These are phyloP conservation scores for Mortierella claussenii DNA, from an alignment of 192 early-diverging fungal species.

Conservation along the genomic window DNA sequence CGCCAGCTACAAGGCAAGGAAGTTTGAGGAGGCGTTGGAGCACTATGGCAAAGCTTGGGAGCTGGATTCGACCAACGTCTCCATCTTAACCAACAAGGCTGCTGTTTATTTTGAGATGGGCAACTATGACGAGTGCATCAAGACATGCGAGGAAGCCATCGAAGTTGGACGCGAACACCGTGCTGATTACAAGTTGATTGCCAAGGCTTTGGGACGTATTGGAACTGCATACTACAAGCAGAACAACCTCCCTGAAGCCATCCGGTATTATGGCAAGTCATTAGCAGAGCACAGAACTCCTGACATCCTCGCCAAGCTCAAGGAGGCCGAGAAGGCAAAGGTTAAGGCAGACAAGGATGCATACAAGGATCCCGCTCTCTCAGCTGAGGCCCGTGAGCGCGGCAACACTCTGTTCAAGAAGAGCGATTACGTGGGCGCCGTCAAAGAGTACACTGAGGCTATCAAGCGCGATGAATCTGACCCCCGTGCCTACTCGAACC, in stretches of 20 bases:
- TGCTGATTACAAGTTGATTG: conserved; percentile 95
- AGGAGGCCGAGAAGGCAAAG: conserved; percentile 86
- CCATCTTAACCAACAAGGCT: conserved; percentile 96
- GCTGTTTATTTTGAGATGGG: conserved; percentile 96
- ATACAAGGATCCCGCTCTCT: conserved; percentile 83
- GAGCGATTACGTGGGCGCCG: conserved; percentile 84
- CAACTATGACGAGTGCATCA: conserved; percentile 92
- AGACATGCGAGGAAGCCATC: conserved; percentile 90
- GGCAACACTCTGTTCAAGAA: conserved; percentile 96
- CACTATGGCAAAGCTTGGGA: conserved; percentile 94
- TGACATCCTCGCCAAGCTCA: conserved; percentile 89
- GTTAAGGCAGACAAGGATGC: conserved; percentile 83
- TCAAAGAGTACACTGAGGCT: conserved; percentile 94
- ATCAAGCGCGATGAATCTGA: conserved; percentile 96
- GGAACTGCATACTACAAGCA: conserved; percentile 89
- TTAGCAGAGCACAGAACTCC: conserved; percentile 95
- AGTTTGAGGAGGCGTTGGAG: conserved; percentile 88
- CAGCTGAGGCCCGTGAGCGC: conserved; percentile 91
- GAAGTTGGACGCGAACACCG: conserved; percentile 91
- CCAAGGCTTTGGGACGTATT: conserved; percentile 92
- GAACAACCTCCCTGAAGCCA: conserved; percentile 84
- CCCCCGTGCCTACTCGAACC: conserved; percentile 93
- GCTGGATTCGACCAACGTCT: conserved; percentile 89
- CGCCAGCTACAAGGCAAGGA: conserved; percentile 89
- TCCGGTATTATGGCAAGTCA: conserved; percentile 93